Percentiles rank a stretch among this genome's conserved stretches.
Conservation (phyloP, 2,329 filamentous ascomycete species). For the Penicillium vulpinum region DNA sequence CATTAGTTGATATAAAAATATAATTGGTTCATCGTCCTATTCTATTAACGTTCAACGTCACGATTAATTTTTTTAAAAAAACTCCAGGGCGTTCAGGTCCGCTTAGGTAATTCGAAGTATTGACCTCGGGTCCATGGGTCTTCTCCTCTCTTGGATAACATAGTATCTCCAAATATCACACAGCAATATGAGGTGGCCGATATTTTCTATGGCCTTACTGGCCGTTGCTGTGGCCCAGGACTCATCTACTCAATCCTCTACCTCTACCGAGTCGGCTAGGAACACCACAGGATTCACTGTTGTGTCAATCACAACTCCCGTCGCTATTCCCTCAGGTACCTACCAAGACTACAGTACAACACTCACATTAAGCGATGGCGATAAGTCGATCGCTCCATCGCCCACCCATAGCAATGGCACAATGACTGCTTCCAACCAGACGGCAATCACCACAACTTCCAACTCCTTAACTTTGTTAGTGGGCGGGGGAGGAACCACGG, state of each 20-base stretch:
- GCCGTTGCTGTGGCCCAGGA: conserved; percentile 16
- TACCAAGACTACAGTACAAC: conserved; percentile 44
- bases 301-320: conserved; percentile 25
- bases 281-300: conserved; percentile 22
- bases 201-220: conserved; percentile 15
- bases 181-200: conserved; percentile 19
- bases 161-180: not conserved
- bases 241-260: not conserved
- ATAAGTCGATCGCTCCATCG: conserved; percentile 19
- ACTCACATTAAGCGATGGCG: conserved; percentile 26
- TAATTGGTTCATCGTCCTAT: conserved; percentile 14
- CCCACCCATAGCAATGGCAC: conserved; percentile 27
- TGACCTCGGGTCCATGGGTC: not conserved
- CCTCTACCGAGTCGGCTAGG: not conserved
- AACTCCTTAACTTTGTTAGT: conserved; percentile 43
- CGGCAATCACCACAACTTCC: conserved; percentile 35
- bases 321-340: conserved; percentile 39
- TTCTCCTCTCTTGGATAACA: not conserved
- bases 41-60: conserved; percentile 11
- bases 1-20: not conserved
- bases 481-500: conserved; percentile 41
- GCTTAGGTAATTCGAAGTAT: conserved; percentile 6
- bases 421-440: conserved; percentile 27
- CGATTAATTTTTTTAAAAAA: not conserved
- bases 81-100: too few relatives aligned